These are phyloP conservation scores for Salix exigua DNA, from an alignment of 345 rosid species.

Conservation along the genomic window DNA sequence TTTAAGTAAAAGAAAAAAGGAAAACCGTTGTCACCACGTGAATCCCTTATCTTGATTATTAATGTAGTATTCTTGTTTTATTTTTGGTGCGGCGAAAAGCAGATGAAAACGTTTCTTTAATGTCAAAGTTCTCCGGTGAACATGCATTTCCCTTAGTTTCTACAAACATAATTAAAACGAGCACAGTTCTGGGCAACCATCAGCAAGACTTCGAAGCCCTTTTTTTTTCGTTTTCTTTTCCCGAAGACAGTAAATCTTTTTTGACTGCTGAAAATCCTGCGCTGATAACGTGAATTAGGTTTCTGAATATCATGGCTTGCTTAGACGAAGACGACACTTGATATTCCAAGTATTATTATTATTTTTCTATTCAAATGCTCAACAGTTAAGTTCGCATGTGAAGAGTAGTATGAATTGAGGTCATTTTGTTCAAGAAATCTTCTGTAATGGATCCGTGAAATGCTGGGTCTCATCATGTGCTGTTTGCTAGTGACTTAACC, in stretches of 20 bases:
- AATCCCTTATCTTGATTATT: too few relatives aligned
- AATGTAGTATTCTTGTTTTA: neutral
- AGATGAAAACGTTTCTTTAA: neutral
- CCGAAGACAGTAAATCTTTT: neutral
- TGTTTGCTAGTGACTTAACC: too few relatives aligned
- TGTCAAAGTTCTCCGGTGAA: neutral
- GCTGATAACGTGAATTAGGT: neutral
- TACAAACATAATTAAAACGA: neutral
- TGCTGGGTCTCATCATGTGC: too few relatives aligned
- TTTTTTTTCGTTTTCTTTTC: neutral
- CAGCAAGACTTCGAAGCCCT: neutral
- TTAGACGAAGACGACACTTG: too few relatives aligned
- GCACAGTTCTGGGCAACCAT: neutral
- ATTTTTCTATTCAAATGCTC: too few relatives aligned
- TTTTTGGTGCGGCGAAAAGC: neutral
- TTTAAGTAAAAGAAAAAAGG: too few relatives aligned
- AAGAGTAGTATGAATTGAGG: too few relatives aligned
- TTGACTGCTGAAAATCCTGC: neutral
- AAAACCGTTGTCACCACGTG: too few relatives aligned
- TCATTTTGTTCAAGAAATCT: too few relatives aligned
- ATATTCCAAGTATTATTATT: too few relatives aligned
- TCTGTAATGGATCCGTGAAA: too few relatives aligned
- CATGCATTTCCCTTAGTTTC: neutral
- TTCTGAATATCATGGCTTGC: neutral
- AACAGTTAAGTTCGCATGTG: too few relatives aligned